These are phyloP conservation scores for Canariomyces notabilis DNA, from an alignment of 2,329 filamentous ascomycete species.

Conservation along the genomic window DNA sequence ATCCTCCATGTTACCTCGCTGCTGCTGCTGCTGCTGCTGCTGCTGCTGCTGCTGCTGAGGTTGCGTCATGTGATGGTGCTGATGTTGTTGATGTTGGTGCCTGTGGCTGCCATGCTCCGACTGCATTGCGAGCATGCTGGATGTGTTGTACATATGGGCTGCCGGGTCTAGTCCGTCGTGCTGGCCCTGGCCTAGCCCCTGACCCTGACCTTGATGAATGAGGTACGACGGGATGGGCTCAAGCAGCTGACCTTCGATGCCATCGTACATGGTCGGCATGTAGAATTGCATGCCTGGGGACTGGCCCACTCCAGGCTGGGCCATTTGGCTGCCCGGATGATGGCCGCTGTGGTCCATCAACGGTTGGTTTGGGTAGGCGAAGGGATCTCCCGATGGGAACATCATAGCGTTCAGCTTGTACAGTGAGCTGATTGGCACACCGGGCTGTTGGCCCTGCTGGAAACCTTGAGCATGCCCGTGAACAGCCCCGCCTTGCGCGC, in stretches of 20 bases:
- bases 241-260: constrained; percentile 69
- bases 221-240: constrained; percentile 68
- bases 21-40: constrained; percentile 32
- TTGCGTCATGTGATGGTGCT: constrained; percentile 28
- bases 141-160: constrained; percentile 41
- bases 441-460: constrained; percentile 29
- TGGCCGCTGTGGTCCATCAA: constrained; percentile 29
- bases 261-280: constrained; percentile 52
- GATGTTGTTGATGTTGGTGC: constrained; percentile 28
- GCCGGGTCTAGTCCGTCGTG: constrained; percentile 40
- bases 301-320: constrained; percentile 28
- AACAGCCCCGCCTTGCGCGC: constrained; percentile 29
- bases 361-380: constrained; percentile 66
- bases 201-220: constrained; percentile 46
- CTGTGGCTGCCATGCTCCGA: constrained; percentile 31
- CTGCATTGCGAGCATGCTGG: constrained; percentile 39
- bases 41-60: constrained; percentile 28
- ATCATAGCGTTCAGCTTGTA: constrained; percentile 72
- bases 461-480: constrained; percentile 26
- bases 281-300: constrained; percentile 43
- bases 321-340: constrained; percentile 26
- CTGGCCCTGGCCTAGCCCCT: constrained; percentile 31
- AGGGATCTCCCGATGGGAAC: constrained; percentile 73
- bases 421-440: constrained; percentile 42
- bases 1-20: constrained; percentile 44